Conservation (phyloP, 306 rosid genomes). For the Acmispon strigosus region DNA sequence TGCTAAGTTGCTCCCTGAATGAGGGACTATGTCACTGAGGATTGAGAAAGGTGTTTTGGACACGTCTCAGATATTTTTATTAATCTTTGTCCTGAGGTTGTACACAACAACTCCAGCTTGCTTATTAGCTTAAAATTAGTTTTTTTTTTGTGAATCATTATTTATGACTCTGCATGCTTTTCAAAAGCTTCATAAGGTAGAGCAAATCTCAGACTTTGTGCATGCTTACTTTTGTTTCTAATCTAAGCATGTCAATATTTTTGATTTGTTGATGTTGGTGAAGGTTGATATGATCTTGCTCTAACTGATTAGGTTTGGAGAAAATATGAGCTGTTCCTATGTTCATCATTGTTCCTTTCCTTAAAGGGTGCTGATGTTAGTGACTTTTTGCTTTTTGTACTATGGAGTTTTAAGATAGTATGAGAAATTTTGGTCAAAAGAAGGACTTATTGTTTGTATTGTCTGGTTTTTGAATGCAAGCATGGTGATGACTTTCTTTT, state of each 20-base stretch:
- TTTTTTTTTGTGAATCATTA: too few species aligned
- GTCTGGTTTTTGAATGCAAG: constrained; percentile 6
- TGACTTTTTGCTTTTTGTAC: constrained; percentile 13
- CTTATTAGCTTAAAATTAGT: too few species aligned
- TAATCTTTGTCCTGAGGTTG: too few species aligned
- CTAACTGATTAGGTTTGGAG: constrained; percentile 16
- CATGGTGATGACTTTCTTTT: background rate
- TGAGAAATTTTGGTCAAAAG: background rate
- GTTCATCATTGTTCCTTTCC: constrained; percentile 9
- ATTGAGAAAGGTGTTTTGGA: too few species aligned
- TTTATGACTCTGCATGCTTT: too few species aligned
- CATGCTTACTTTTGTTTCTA: background rate
- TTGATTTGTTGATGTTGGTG: constrained; percentile 12
- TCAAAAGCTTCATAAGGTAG: constrained; percentile 89
- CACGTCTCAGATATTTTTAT: too few species aligned
- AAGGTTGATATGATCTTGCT: background rate
- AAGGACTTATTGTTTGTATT: constrained; percentile 7
- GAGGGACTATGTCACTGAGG: too few species aligned
- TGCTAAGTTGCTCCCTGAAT: too few species aligned
- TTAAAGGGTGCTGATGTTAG: constrained; percentile 11
- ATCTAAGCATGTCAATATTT: background rate
- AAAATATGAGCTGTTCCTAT: background rate
- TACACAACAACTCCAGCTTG: too few species aligned
- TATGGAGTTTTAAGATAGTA: constrained; percentile 13
- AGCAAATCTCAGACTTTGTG: background rate